Percentiles rank a stretch among this genome's conserved stretches.
Conservation (phyloP, 192 early-diverging fungal genomes). For the Backusella australiensis region DNA sequence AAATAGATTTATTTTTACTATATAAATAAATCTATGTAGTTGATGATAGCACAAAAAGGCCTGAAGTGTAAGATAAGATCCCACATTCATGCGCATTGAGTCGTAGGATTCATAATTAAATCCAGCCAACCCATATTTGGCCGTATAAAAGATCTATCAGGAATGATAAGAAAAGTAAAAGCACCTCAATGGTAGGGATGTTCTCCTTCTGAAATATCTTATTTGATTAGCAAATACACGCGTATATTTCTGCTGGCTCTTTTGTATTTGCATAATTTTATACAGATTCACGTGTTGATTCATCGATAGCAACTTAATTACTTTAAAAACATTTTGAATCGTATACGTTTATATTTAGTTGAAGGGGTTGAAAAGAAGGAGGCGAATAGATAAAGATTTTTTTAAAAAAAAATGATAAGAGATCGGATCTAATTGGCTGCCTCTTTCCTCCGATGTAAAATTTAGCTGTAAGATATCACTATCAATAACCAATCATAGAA, state of each 20-base stretch:
- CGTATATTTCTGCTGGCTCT: not conserved
- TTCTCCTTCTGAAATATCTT: not conserved
- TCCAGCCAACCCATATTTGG: not conserved
- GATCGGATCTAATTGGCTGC: slow-evolving; percentile 1
- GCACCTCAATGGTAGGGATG: not conserved
- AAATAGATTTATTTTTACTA: not conserved
- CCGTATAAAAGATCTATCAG: not conserved
- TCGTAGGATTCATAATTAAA: not conserved
- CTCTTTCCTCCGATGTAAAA: slow-evolving; percentile 1
- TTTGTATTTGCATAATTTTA: not conserved
- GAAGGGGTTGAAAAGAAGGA: slow-evolving; percentile 6
- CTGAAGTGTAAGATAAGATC: not conserved
- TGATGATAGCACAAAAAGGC: not conserved
- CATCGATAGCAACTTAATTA: not conserved
- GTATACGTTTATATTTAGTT: not conserved
- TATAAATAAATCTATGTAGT: not conserved
- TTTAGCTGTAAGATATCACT: not conserved
- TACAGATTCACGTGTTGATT: not conserved
- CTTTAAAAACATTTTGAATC: not conserved
- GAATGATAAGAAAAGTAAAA: slow-evolving; percentile 8
- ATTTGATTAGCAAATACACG: not conserved
- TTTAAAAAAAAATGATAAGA: not conserved
- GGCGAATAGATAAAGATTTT: not conserved
- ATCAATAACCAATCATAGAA: slow-evolving; percentile 13
- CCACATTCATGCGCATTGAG: not conserved